Base-by-base conservation (phyloP, 2,329 filamentous ascomycete species). In the Colletotrichum navitas region DNA sequence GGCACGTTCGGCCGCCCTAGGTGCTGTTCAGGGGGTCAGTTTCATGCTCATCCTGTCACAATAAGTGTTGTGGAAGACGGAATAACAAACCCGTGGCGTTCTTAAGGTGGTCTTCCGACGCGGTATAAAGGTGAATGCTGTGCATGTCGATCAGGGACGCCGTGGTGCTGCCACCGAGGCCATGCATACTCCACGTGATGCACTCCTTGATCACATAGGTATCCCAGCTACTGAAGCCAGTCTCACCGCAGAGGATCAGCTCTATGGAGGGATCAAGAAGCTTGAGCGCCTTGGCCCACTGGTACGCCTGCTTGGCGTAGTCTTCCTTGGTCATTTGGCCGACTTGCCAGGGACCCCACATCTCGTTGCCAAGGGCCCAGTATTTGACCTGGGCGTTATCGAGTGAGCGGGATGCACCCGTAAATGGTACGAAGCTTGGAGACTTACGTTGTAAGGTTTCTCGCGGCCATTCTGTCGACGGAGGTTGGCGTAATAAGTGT, bases 401-500 rank as follows among this genome's bases (percentile, higher is more conserved):
- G n/a, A 34, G 14, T 68, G 26, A 69, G 65, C 24, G 16, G 8
- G 29, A 47, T 72, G 54, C 32, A 32, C 39, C 59, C 2, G 14
- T 45, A 21, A 0, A 21, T 39, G n/a, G 10, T 4, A 63, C 32
- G 2, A 21, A 12, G 2, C 2, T 21, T 52, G 32, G 16, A 8
- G 43, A 63, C 69, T 24, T 66, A 79, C 80, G 71, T 91, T 91
- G 82, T 95, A 95, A 5, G 93, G 94, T 81, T 94, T 88, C 67
- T 91, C 86, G 41, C 89, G 90, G 14, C 93, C 93, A 81, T 96
- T 92, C 76, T 91, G 86, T 16, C 93, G 88, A 41, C 94, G 90
- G 61, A 95, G 85, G 78, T 95, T 95, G 73, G 93, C 93, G 79
- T 94, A 96, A 84, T 95, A 88, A 12, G 92, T 95, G 80, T 95